Percentiles rank a stretch among this genome's conserved stretches.
Conservation (phyloP, 768 basidiomycete genomes). For the Boletus vermiculosoides region DNA sequence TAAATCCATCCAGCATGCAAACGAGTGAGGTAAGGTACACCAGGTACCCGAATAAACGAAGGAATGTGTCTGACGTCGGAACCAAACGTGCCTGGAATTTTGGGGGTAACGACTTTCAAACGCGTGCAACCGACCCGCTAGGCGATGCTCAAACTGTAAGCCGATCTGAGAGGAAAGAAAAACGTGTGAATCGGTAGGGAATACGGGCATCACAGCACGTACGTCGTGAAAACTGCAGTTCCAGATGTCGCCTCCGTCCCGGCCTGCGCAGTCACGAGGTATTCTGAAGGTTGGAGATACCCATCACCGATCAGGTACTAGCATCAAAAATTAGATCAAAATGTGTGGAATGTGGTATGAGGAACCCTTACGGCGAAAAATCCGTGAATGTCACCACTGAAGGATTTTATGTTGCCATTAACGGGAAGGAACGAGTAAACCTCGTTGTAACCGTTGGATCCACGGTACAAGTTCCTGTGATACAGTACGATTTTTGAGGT, state of each 20-base stretch:
- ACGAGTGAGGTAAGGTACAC: not conserved
- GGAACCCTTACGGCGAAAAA: conserved; percentile 47
- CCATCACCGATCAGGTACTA: conserved; percentile 54
- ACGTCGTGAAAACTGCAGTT: conserved; percentile 55
- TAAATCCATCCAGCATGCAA: not conserved
- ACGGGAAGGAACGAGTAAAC: conserved; percentile 51
- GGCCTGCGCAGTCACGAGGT: conserved; percentile 55
- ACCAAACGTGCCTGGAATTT: not conserved
- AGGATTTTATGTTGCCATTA: conserved; percentile 40
- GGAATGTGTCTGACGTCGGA: not conserved
- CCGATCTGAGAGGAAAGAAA: conserved; percentile 31
- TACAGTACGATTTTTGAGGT: not conserved
- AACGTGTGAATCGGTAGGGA: not conserved
- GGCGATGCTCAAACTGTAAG: conserved; percentile 47
- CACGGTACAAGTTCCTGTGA: conserved; percentile 52
- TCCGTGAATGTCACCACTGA: conserved; percentile 50
- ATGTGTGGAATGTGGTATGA: not conserved
- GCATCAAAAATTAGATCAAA: not conserved
- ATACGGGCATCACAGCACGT: conserved; percentile 15
- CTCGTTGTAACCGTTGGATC: conserved; percentile 51
- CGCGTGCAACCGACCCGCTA: conserved; percentile 20
- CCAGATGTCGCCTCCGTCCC: conserved; percentile 65
- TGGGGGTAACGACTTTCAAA: not conserved
- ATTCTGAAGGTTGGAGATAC: conserved; percentile 50
- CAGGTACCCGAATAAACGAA: not conserved